A percentile compares a stretch with the other conserved stretches of the same genome.
Evolutionary conservation across 768 basidiomycete genomes (phyloP).

Genomic region (Tubosaeta sp.): DNA sequence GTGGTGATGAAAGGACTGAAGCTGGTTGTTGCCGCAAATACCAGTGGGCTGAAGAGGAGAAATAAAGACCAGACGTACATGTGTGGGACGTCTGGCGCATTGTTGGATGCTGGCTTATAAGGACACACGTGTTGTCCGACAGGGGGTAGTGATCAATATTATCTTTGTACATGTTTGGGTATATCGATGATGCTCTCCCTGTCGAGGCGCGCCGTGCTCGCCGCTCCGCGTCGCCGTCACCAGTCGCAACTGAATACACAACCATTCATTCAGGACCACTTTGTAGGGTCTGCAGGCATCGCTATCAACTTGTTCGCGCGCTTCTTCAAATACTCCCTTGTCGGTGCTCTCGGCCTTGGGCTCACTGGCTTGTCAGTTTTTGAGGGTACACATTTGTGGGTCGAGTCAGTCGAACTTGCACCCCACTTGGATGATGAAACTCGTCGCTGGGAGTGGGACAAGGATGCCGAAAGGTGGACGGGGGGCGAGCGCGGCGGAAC

Average conservation of each 20-base stretch:
- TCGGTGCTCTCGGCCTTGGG: slow-evolving; percentile 42
- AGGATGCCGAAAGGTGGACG: slow-evolving; percentile 59
- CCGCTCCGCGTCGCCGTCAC: slow-evolving; percentile 8
- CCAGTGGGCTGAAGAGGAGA: slow-evolving; percentile 29
- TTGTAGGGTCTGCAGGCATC: slow-evolving; percentile 33
- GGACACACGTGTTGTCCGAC: not conserved
- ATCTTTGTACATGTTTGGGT: not conserved
- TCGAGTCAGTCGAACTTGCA: slow-evolving; percentile 52
- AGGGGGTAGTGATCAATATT: too few species aligned
- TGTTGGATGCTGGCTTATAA: not conserved
- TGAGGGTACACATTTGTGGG: slow-evolving; percentile 58
- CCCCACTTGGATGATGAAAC: slow-evolving; percentile 48
- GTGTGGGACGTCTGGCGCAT: slow-evolving; percentile 19
- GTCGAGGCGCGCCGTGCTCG: slow-evolving; percentile 1
- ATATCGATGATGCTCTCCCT: slow-evolving; percentile 9
- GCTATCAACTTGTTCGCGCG: slow-evolving; percentile 44
- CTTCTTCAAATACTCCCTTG: slow-evolving; percentile 46
- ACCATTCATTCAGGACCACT: slow-evolving; percentile 31
- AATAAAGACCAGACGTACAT: slow-evolving; percentile 35
- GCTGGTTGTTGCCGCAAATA: slow-evolving; percentile 22
- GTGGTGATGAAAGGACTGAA: slow-evolving; percentile 43
- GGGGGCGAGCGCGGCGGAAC: slow-evolving; percentile 56
- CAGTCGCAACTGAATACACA: slow-evolving; percentile 15
- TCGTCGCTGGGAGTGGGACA: slow-evolving; percentile 64
- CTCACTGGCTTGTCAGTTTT: slow-evolving; percentile 45